phyloP scores from a whole-genome alignment of 805 yeast genomes.

The Metschnikowia lachancei region DNA sequence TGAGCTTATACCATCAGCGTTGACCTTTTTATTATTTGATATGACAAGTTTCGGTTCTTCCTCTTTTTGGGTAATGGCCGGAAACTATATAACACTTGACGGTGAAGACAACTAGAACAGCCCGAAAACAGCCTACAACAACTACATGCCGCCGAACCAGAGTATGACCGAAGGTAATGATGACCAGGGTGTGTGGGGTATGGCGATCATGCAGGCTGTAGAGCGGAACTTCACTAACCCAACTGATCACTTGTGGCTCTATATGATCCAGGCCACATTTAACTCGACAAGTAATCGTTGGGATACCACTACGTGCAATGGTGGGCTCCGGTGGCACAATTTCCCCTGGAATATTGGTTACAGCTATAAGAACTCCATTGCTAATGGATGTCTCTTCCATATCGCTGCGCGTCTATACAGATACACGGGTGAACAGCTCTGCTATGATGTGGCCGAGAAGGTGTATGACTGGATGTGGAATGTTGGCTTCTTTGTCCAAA shows the following conservation, averaged over 20 bases:
- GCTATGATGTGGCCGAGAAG: constrained; percentile 41
- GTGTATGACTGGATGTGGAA: constrained; percentile 47
- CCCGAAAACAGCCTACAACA: too few species aligned
- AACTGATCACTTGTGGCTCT: constrained; percentile 36
- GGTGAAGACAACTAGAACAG: too few species aligned
- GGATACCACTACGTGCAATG: constrained; percentile 38
- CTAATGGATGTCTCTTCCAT: constrained; percentile 45
- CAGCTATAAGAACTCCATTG: constrained; percentile 44
- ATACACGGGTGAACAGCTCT: constrained; percentile 38
- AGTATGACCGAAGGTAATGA: constrained; percentile 49
- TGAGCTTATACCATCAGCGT: too few species aligned
- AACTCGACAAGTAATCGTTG: constrained; percentile 46
- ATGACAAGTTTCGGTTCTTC: too few species aligned
- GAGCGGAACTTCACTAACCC: constrained; percentile 41
- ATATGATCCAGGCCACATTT: constrained; percentile 42
- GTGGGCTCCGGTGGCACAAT: constrained; percentile 49
- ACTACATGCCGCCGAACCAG: constrained; percentile 47
- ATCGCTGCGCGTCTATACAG: constrained; percentile 45
- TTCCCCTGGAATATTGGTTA: constrained; percentile 49
- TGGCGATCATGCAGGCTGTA: constrained; percentile 46
- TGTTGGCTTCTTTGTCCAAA: constrained; percentile 21
- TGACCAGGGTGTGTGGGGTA: constrained; percentile 54
- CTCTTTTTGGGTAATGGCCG: too few species aligned
- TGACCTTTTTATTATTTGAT: too few species aligned
- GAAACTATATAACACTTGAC: too few species aligned